Base-by-base conservation (phyloP, 2,329 filamentous ascomycete species). In the Colletotrichum tofieldiae region DNA sequence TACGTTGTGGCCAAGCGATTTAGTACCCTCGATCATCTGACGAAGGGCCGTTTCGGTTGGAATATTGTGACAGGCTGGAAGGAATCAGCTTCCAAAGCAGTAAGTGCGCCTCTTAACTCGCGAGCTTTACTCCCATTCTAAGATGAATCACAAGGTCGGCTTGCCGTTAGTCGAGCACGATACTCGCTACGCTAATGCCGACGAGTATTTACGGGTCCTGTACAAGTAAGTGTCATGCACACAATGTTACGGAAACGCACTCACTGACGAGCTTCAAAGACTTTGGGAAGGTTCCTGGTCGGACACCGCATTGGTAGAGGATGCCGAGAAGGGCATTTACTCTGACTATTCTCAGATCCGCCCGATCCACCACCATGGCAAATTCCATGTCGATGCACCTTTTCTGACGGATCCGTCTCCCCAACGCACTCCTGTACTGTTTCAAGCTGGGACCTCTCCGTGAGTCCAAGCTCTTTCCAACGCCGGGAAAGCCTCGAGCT, bases 11-110 rank as follows among this genome's bases (percentile, higher is more conserved):
- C 90, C 0, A 91, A 91, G 77, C 82, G 89, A 0, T 91, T 92
- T 69, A 90, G 88, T 0, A 90, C 88, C 0, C 79, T 92, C 1
- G 90, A 92, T 67, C 90, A 92, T 77, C 81, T 92, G 51, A 92
- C 90, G 0, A 82, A 85, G 2, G 90, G 90, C 0, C 83, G 90
- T 0, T 85, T 92, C 47, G 90, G 88, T 0, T 92, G 90, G 91
- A 93, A 93, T 71, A 91, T 93, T 26, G 91, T 93, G 0, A 92
- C 90, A 0, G 78, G 77, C 1, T 81, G 80, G 79, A 90, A 89
- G 76, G 91, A 91, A 75, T 84, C 87, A 0, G 89, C 90, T 0
- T 90, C 90, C 77, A 90, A 91, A 75, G 89, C 89, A 0, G 60
- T 65, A 9, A 18, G 60, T n/a, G 2, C 7, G 12, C 12, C 11